phyloP scores from a whole-genome alignment of 768 basidiomycete genomes.

The Russula ochroleuca region DNA sequence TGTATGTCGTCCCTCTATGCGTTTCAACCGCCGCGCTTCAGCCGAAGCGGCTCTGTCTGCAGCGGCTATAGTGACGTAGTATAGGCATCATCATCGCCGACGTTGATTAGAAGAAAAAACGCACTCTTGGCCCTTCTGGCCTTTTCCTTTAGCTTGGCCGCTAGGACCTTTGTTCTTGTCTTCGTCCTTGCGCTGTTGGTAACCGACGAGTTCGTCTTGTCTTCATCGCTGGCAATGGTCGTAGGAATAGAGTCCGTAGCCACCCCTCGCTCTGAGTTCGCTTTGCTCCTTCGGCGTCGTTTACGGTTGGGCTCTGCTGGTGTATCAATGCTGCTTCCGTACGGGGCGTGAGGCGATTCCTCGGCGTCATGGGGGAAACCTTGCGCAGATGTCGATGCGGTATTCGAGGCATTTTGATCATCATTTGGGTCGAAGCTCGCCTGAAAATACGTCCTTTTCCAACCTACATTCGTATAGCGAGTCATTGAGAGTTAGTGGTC shows the following conservation, averaged over 20 bases:
- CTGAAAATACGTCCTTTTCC: conserved; percentile 66
- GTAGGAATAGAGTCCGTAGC: background rate
- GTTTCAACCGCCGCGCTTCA: conserved; percentile 62
- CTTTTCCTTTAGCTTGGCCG: conserved; percentile 32
- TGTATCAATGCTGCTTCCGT: conserved; percentile 16
- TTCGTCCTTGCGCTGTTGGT: conserved; percentile 32
- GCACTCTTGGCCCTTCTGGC: conserved; percentile 31
- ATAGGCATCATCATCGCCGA: too few species aligned
- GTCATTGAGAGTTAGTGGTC: conserved; percentile 47
- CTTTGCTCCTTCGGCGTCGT: conserved; percentile 46
- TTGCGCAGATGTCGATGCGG: conserved; percentile 15
- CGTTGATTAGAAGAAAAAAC: background rate
- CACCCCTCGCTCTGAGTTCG: conserved; percentile 34
- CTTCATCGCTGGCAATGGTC: conserved; percentile 17
- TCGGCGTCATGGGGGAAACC: conserved; percentile 1
- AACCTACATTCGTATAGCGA: conserved; percentile 67
- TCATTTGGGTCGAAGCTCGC: conserved; percentile 46
- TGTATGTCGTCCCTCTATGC: conserved; percentile 52
- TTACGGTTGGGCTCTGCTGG: conserved; percentile 59
- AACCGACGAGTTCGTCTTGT: conserved; percentile 26
- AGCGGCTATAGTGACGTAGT: conserved; percentile 15
- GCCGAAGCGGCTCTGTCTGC: conserved; percentile 36
- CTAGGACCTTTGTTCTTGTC: conserved; percentile 33
- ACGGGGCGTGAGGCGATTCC: conserved; percentile 1
- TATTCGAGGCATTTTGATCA: conserved; percentile 23